Percentiles rank a stretch among this genome's conserved stretches.
phyloP scores from a whole-genome alignment of 108 stramenopile genomes.

The Fragilaria crotonensis region DNA sequence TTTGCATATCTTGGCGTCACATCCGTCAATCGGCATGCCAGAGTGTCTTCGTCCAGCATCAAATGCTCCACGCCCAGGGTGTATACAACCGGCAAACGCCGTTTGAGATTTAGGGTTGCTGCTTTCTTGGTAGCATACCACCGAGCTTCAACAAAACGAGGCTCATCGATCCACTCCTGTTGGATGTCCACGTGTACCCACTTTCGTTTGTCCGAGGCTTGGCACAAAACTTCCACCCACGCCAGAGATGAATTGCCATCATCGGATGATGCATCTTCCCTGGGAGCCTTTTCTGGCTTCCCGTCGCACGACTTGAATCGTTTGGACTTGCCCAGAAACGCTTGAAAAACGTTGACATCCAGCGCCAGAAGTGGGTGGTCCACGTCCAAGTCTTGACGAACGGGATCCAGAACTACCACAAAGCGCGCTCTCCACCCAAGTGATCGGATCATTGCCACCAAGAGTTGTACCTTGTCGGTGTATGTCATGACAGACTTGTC shows the following conservation, averaged over 20 bases:
- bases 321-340: not conserved
- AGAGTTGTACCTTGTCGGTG: not conserved
- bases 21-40: slow-evolving; percentile 53
- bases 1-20: slow-evolving; percentile 78
- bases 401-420: slow-evolving; percentile 54
- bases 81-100: slow-evolving; percentile 40
- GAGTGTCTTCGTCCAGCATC: not conserved
- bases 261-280: not conserved
- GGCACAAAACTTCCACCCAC: slow-evolving; percentile 46
- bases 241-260: slow-evolving; percentile 7
- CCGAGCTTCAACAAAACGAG: slow-evolving; percentile 33
- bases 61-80: slow-evolving; percentile 64
- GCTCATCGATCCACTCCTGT: slow-evolving; percentile 28
- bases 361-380: slow-evolving; percentile 47
- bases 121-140: slow-evolving; percentile 13
- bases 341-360: not conserved
- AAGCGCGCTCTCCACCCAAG: slow-evolving; percentile 73
- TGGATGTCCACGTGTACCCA: not conserved
- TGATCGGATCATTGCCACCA: slow-evolving; percentile 24
- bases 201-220: not conserved
- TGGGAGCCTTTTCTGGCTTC: not conserved
- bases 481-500: slow-evolving; percentile 8
- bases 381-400: slow-evolving; percentile 50
- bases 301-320: not conserved
- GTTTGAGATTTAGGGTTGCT: slow-evolving; percentile 4